Percentiles rank a stretch among this genome's conserved stretches.
These are phyloP conservation scores for Pyrenula aspistea DNA, from an alignment of 495 filamentous ascomycete genomes.

Conservation along the genomic window DNA sequence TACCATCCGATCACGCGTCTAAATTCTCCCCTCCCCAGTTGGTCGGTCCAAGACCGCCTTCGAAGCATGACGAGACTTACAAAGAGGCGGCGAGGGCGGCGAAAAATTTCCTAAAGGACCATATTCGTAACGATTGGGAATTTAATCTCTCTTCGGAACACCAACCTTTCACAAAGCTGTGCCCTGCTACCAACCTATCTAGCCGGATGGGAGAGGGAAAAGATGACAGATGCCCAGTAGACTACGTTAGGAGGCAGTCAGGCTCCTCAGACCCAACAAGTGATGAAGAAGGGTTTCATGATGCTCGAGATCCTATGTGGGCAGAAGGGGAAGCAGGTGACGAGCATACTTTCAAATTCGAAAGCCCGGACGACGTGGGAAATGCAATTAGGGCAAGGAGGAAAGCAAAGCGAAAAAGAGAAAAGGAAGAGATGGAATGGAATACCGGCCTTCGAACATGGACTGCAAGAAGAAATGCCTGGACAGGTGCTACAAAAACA, in stretches of 20 bases:
- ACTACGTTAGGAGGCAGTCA: background rate
- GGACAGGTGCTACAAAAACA: constrained; percentile 60
- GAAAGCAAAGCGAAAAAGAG: constrained; percentile 40
- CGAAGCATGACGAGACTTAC: background rate
- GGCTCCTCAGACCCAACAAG: background rate
- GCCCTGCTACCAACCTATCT: background rate
- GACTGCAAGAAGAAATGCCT: constrained; percentile 63
- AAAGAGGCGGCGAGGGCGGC: background rate
- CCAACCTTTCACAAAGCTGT: background rate
- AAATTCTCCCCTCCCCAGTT: background rate
- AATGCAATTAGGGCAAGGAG: constrained; percentile 36
- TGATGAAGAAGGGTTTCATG: background rate
- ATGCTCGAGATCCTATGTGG: background rate
- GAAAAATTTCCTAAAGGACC: background rate
- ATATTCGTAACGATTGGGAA: background rate
- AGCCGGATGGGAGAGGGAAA: background rate
- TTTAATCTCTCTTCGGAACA: background rate
- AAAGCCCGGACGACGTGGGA: constrained; percentile 49
- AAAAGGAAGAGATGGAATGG: constrained; percentile 70
- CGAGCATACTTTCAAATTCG: constrained; percentile 45
- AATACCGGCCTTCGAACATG: constrained; percentile 73
- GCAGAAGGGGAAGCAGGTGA: background rate
- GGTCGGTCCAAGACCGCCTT: background rate
- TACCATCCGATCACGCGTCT: background rate
- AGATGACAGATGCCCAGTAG: background rate